phyloP scores from a whole-genome alignment of 495 filamentous ascomycete species.

The Lasiosphaeria miniovina region DNA sequence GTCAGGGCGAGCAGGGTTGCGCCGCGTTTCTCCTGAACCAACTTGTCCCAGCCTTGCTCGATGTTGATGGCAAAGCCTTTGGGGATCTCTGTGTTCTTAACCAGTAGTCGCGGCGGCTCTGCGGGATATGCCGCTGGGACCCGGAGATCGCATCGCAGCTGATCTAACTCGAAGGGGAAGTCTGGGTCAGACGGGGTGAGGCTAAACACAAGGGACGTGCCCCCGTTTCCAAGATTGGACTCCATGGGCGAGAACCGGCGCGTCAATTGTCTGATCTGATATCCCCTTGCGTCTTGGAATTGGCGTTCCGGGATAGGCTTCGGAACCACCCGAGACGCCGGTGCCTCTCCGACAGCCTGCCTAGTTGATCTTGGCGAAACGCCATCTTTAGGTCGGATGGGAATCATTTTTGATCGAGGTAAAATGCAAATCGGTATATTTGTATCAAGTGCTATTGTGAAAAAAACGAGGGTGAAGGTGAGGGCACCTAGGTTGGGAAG shows the following conservation, averaged over 20 bases:
- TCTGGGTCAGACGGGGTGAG: conserved; percentile 82
- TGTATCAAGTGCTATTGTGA: background rate
- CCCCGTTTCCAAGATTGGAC: conserved; percentile 46
- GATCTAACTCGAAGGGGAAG: conserved; percentile 75
- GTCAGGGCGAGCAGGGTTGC: conserved; percentile 65
- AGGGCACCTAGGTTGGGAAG: too few relatives aligned
- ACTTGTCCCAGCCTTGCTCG: conserved; percentile 69
- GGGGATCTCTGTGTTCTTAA: conserved; percentile 77
- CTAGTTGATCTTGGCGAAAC: conserved; percentile 17
- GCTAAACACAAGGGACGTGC: conserved; percentile 57
- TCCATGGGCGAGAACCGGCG: conserved; percentile 67
- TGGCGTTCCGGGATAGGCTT: conserved; percentile 67
- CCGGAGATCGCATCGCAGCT: conserved; percentile 67
- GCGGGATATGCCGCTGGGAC: conserved; percentile 64
- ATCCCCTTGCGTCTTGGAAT: conserved; percentile 64
- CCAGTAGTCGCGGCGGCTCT: conserved; percentile 54
- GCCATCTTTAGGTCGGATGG: conserved; percentile 20
- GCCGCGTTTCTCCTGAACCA: conserved; percentile 55
- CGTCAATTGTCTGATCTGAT: conserved; percentile 73
- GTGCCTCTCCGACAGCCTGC: conserved; percentile 41
- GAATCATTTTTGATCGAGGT: conserved; percentile 23
- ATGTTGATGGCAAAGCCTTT: conserved; percentile 78
- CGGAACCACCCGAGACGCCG: conserved; percentile 49
- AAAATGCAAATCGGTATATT: background rate
- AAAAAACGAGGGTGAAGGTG: too few relatives aligned